Conservation (phyloP, 495 filamentous ascomycete species). For the Melanomma pulvis-pyrius region DNA sequence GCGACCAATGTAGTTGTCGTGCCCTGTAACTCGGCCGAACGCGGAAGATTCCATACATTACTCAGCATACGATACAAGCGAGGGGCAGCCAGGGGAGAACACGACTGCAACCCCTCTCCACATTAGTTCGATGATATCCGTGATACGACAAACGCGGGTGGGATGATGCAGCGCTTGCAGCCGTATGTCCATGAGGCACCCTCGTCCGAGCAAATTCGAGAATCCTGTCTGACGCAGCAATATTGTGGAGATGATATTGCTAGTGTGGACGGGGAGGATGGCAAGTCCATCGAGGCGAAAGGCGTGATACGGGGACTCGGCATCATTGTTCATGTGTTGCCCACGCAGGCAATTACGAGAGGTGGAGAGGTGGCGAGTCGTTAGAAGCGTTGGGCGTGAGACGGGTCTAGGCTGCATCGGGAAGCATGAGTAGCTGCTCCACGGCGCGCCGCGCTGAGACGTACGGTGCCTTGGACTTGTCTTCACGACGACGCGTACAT, state of each 20-base stretch:
- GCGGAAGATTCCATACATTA: not conserved
- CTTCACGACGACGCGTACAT: conserved; percentile 17
- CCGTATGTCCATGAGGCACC: conserved; percentile 8
- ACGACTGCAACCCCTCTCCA: not conserved
- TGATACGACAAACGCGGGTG: conserved; percentile 9
- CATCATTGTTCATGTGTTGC: not conserved
- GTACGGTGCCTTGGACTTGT: conserved; percentile 31
- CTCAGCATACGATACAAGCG: not conserved
- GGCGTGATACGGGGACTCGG: conserved; percentile 20
- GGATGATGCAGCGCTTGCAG: conserved; percentile 11
- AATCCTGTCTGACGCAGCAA: conserved; percentile 10
- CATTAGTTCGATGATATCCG: not conserved
- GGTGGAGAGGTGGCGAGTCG: conserved; percentile 3
- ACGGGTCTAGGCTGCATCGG: conserved; percentile 23
- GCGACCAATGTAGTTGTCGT: not conserved
- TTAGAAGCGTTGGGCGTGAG: conserved; percentile 27
- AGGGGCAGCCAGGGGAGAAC: not conserved
- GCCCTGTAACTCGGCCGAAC: not conserved
- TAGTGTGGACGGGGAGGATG: conserved; percentile 8
- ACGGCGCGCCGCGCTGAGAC: conserved; percentile 35
- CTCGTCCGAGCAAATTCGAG: not conserved
- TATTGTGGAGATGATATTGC: conserved; percentile 12
- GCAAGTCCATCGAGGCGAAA: not conserved
- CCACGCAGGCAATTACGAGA: conserved; percentile 7
- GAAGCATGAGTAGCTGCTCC: conserved; percentile 33